A percentile compares a stretch with the other conserved stretches of the same genome.
Conservation (phyloP, 306 rosid genomes). For the Pterocarpus macrocarpus region DNA sequence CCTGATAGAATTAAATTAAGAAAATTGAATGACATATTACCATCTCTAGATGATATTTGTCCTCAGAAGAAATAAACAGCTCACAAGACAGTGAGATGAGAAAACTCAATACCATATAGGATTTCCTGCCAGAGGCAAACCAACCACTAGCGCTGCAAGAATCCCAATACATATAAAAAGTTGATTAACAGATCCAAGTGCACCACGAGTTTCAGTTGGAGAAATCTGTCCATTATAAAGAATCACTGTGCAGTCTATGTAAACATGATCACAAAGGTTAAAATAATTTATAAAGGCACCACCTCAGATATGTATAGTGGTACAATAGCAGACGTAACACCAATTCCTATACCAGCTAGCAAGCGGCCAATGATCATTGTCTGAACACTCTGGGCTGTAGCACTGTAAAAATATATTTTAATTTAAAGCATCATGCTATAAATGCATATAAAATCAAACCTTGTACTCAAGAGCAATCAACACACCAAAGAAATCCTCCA, state of each 20-base stretch:
- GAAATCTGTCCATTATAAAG: slow-evolving; percentile 71
- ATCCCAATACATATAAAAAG: slow-evolving; percentile 91
- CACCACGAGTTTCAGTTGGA: slow-evolving; percentile 94
- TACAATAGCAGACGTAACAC: slow-evolving; percentile 91
- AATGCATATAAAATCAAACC: slow-evolving; percentile 42
- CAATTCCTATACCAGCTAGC: slow-evolving; percentile 93
- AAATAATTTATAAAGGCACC: slow-evolving; percentile 29
- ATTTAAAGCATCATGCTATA: slow-evolving; percentile 32
- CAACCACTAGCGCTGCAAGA: slow-evolving; percentile 87
- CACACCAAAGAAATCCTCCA: slow-evolving; percentile 88
- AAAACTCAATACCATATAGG: slow-evolving; percentile 70
- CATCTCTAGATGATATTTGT: neutral
- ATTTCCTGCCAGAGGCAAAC: slow-evolving; percentile 90
- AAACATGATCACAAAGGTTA: slow-evolving; percentile 2
- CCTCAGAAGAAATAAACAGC: slow-evolving; percentile 33
- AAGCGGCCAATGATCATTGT: slow-evolving; percentile 86
- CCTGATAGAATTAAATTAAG: slow-evolving; percentile 55
- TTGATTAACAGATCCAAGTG: slow-evolving; percentile 93
- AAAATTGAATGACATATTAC: neutral
- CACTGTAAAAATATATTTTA: slow-evolving; percentile 60
- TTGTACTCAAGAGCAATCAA: slow-evolving; percentile 21
- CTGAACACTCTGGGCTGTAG: slow-evolving; percentile 87
- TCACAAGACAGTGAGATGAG: slow-evolving; percentile 30
- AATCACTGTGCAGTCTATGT: slow-evolving; percentile 7
- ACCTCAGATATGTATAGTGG: slow-evolving; percentile 99